Evolutionary conservation across 2,329 filamentous ascomycete genomes (phyloP).

Genomic region (Colletotrichum sp.): DNA sequence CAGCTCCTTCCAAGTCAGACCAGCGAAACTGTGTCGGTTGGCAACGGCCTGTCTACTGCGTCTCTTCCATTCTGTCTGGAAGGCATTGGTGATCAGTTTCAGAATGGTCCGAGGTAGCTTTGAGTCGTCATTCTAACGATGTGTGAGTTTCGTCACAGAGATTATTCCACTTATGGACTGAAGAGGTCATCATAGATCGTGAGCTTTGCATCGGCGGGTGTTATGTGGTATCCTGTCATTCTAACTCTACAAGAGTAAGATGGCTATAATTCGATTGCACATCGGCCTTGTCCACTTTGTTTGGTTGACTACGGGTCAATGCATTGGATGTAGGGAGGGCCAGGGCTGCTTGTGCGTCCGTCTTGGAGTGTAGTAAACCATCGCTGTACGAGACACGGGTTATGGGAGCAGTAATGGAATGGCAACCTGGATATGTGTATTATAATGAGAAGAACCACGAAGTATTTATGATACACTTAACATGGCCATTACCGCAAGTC

Average conservation of each 20-base stretch:
- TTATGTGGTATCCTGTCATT: too few species aligned
- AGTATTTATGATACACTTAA: accelerated
- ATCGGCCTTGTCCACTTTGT: background rate
- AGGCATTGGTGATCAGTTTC: accelerated
- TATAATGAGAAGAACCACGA: background rate
- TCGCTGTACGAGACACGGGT: background rate
- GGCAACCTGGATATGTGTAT: accelerated
- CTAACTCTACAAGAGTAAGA: too few species aligned
- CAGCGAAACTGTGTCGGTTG: background rate
- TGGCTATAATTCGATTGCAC: background rate
- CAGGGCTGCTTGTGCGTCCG: background rate
- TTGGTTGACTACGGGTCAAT: background rate
- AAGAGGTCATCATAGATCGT: background rate
- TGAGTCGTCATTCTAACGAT: background rate
- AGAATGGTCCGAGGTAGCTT: accelerated
- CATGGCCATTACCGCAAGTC: background rate
- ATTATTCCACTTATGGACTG: background rate
- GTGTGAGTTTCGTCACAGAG: background rate
- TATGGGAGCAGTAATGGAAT: background rate
- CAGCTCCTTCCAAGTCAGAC: background rate
- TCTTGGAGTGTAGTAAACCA: background rate
- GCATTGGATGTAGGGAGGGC: background rate
- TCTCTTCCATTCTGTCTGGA: background rate
- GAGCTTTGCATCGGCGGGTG: background rate
- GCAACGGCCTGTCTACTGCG: background rate